Evolutionary conservation across 78 protist species (phyloP).

Genomic region (Salpingoeca rosetta): DNA sequence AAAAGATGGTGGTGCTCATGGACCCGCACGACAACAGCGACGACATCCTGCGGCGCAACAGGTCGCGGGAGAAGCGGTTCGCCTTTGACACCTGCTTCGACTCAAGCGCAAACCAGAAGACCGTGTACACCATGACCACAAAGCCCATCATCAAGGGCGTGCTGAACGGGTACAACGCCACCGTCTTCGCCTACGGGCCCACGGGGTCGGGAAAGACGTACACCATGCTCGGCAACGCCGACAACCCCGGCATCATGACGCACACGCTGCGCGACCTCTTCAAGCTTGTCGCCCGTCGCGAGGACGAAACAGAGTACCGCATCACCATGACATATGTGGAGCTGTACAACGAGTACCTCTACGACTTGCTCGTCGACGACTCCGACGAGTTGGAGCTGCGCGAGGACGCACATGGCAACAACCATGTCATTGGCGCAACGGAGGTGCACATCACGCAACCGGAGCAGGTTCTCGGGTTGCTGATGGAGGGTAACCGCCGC

Average conservation of each 20-base stretch:
- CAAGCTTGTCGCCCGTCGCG: not conserved
- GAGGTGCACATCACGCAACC: not conserved
- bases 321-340: slow-evolving; percentile 26
- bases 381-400: slow-evolving; percentile 47
- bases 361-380: not conserved
- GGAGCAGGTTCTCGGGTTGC: slow-evolving; percentile 28
- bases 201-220: slow-evolving; percentile 50
- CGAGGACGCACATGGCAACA: slow-evolving; percentile 39
- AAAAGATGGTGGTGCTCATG: not conserved
- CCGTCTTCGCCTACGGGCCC: slow-evolving; percentile 45
- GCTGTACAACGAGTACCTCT: slow-evolving; percentile 81
- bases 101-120: not conserved
- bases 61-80: not conserved
- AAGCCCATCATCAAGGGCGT: not conserved
- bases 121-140: not conserved
- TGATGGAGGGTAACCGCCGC: slow-evolving; percentile 53
- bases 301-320: no score
- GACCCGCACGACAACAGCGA: not conserved
- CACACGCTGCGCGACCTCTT: not conserved
- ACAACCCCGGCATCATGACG: not conserved
- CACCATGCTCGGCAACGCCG: slow-evolving; percentile 10
- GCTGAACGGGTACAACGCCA: slow-evolving; percentile 30
- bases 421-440: slow-evolving; percentile 15
- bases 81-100: not conserved
- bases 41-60: not conserved